Evolutionary conservation across 352 stramenopile genomes (phyloP).

Genomic region (Phytopythium aichiense): DNA sequence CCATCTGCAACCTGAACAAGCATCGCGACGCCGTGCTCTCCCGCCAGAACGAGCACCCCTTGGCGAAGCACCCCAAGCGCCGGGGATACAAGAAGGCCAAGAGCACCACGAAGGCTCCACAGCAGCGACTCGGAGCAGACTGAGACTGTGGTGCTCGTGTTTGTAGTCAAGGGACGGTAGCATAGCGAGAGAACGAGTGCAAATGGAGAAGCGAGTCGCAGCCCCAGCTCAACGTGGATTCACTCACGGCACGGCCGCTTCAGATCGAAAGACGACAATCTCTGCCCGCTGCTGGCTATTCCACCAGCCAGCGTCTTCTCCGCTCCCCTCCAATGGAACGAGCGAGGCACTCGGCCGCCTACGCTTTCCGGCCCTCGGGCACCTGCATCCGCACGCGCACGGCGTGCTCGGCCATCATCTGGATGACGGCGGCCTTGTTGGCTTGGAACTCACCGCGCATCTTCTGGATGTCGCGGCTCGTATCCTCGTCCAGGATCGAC

Average conservation of each 20-base stretch:
- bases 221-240: too few relatives aligned
- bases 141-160: background rate
- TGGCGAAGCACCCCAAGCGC: slow-evolving; percentile 60
- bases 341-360: background rate
- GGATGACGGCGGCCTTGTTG: slow-evolving; percentile 69
- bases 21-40: slow-evolving; percentile 48
- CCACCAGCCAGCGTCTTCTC: background rate
- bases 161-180: background rate
- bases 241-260: too few relatives aligned
- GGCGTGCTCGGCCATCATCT: slow-evolving; percentile 73
- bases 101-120: background rate
- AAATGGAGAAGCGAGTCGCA: too few relatives aligned
- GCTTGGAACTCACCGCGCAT: slow-evolving; percentile 63
- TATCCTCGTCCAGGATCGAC: slow-evolving; percentile 75
- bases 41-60: slow-evolving; percentile 41
- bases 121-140: background rate
- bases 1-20: slow-evolving; percentile 72
- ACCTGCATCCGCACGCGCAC: slow-evolving; percentile 63
- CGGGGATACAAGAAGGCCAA: slow-evolving; percentile 22
- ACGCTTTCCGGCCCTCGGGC: slow-evolving; percentile 63
- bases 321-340: background rate
- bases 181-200: too few relatives aligned
- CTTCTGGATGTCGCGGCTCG: slow-evolving; percentile 73
- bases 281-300: background rate
- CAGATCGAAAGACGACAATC: too few relatives aligned